Conservation (phyloP, 2,329 filamentous ascomycete genomes). For the Thyridium curvatum region DNA sequence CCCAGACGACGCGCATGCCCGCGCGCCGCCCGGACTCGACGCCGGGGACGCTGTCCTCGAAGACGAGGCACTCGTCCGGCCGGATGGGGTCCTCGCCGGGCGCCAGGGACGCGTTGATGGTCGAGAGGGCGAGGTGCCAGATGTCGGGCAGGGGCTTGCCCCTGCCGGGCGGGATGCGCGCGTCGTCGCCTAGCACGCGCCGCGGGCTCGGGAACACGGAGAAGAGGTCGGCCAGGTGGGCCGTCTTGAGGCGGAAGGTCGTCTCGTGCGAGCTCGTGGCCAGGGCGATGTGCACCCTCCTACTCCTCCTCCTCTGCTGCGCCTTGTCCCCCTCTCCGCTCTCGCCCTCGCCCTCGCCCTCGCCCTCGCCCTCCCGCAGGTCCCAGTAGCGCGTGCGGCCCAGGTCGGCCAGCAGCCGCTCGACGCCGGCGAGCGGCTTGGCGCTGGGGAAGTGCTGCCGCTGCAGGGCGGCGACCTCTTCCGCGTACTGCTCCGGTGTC, state of each 20-base stretch:
- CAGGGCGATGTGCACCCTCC: constrained; percentile 67
- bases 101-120: constrained; percentile 69
- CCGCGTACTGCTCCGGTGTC: constrained; percentile 57
- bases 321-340: too few species aligned
- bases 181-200: constrained; percentile 79
- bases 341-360: too few species aligned
- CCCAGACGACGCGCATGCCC: constrained; percentile 93
- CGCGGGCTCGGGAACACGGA: constrained; percentile 62
- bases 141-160: constrained; percentile 96
- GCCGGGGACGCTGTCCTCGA: constrained; percentile 91
- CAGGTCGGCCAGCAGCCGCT: constrained; percentile 58
- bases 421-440: constrained; percentile 74
- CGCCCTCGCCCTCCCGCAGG: constrained; percentile 14
- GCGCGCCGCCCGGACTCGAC: constrained; percentile 86
- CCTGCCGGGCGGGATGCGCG: constrained; percentile 67
- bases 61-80: constrained; percentile 88
- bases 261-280: constrained; percentile 69
- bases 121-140: constrained; percentile 77
- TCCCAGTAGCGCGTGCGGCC: constrained; percentile 45
- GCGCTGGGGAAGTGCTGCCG: constrained; percentile 63
- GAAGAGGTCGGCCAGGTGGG: constrained; percentile 52
- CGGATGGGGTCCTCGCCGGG: constrained; percentile 58
- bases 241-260: constrained; percentile 75
- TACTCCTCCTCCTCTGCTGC: constrained; percentile 18
- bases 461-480: constrained; percentile 58